Evolutionary conservation across 2,329 filamentous ascomycete species (phyloP).

Genomic region (Microcyclospora tardicrescens): DNA sequence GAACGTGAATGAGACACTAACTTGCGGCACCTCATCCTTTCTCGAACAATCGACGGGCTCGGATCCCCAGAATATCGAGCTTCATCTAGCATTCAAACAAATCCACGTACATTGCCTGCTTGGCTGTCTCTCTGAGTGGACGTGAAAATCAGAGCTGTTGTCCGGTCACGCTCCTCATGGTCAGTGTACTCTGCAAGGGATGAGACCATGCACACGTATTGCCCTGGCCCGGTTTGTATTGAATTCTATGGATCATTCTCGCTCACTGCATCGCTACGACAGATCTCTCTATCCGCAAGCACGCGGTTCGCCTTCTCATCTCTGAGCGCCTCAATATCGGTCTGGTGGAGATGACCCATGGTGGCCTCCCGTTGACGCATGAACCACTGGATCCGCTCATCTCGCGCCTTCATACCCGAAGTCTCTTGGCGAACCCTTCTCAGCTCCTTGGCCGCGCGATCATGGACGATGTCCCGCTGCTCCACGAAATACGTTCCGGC

Average conservation of each 20-base stretch:
- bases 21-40: no score
- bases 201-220: no score
- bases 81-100: no score
- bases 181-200: no score
- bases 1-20: no score
- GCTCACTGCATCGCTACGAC: constrained; percentile 27
- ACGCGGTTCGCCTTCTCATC: constrained; percentile 35
- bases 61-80: no score
- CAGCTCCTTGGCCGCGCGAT: constrained; percentile 51
- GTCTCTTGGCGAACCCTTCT: constrained; percentile 41
- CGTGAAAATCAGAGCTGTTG: no score
- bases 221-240: background rate
- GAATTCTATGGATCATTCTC: background rate
- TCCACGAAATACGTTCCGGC: constrained; percentile 51
- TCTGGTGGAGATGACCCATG: constrained; percentile 21
- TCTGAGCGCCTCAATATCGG: constrained; percentile 28
- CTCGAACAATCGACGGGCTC: no score
- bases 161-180: no score
- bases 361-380: constrained; percentile 56
- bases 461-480: constrained; percentile 51
- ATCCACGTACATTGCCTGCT: no score
- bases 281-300: constrained; percentile 34
- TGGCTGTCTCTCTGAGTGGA: no score
- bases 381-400: constrained; percentile 60
- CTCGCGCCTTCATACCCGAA: constrained; percentile 33